These are phyloP conservation scores for Colletotrichum camelliae DNA, from an alignment of 2,329 filamentous ascomycete genomes.

Conservation along the genomic window DNA sequence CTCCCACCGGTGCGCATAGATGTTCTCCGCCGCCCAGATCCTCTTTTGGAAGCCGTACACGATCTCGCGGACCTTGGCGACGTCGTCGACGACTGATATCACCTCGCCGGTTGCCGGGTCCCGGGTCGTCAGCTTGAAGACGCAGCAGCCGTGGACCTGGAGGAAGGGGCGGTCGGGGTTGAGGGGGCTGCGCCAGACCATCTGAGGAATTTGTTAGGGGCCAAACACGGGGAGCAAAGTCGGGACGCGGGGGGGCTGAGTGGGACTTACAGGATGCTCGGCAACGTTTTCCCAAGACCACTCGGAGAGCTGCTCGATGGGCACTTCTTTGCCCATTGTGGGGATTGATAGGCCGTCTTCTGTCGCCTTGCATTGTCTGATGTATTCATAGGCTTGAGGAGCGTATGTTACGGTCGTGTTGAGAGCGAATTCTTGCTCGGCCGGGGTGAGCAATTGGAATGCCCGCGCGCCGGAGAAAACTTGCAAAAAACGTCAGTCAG, in stretches of 20 bases:
- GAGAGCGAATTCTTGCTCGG: neutral
- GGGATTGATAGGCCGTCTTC: neutral
- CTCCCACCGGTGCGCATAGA: constrained; percentile 34
- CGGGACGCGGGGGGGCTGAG: rapidly evolving
- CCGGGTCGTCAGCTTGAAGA: neutral
- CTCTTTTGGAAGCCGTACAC: constrained; percentile 30
- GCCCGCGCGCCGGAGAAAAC: neutral
- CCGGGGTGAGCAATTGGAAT: neutral
- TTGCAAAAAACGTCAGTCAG: neutral
- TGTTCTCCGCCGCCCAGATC: constrained; percentile 29
- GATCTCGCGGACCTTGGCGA: constrained; percentile 23
- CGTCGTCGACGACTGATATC: neutral
- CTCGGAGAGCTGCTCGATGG: neutral
- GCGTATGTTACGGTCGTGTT: neutral
- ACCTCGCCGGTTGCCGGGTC: neutral
- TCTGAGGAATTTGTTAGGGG: neutral
- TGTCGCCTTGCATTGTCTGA: neutral
- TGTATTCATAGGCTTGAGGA: neutral
- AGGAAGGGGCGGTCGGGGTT: neutral
- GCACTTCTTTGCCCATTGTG: neutral
- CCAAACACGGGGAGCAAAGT: neutral
- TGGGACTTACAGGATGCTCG: neutral
- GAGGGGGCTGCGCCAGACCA: neutral
- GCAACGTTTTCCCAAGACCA: neutral
- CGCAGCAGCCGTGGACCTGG: neutral